Conservation (phyloP, 805 yeast species). For the Saturnispora besseyi region DNA sequence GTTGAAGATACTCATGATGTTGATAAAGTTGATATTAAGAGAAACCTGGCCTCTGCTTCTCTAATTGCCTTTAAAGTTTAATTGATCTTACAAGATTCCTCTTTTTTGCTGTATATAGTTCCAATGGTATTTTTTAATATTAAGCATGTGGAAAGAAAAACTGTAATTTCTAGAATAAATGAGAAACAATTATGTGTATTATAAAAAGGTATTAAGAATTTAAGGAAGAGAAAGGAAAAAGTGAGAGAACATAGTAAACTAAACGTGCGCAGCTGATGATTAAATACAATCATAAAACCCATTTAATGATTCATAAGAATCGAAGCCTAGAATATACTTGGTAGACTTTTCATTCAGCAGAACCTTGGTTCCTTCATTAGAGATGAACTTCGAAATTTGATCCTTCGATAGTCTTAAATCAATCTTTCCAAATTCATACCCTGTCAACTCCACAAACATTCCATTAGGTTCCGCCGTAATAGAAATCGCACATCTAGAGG, state of each 20-base stretch:
- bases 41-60: constrained; percentile 76
- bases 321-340: constrained; percentile 11
- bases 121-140: no score
- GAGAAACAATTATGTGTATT: background rate
- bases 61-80: constrained; percentile 32
- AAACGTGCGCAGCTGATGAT: background rate
- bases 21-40: constrained; percentile 80
- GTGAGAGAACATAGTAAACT: no score
- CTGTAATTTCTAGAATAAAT: background rate
- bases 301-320: constrained; percentile 2
- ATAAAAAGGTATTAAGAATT: background rate
- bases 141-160: background rate
- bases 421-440: constrained; percentile 14
- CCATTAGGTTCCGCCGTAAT: background rate
- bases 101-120: background rate
- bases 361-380: constrained; percentile 1
- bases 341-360: constrained; percentile 1
- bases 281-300: constrained; percentile 7
- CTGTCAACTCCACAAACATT: constrained; percentile 10
- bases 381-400: background rate
- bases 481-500: constrained; percentile 12
- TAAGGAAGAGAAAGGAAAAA: background rate
- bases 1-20: constrained; percentile 98
- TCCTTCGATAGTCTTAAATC: constrained; percentile 1
- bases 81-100: background rate